Base-by-base conservation (phyloP, 2,329 filamentous ascomycete species). In the Zelopaecilomyces penicillatus region DNA sequence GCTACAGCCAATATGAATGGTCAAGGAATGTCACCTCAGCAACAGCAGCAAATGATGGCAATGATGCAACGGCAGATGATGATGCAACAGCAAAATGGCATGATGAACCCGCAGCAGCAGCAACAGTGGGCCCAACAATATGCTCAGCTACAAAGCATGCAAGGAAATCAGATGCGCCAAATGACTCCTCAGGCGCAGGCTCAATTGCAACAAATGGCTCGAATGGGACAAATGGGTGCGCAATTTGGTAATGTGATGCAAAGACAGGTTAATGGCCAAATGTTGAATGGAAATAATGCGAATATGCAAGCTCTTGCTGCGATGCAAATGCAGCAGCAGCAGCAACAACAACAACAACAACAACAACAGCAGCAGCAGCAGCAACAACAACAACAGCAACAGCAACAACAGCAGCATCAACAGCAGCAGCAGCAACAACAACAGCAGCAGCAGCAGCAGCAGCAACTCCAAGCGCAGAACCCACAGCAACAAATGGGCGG, bases 121-220 rank as follows among this genome's bases (percentile, higher is more conserved):
- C 66, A 69, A 45, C 66, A 68, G 31, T 59, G 68, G 39, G 64
- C 65, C 2, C 65, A 69, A 34, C 67, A 70, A 42, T 70, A 72
- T 52, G 60, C 64, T 4, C 67, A 71, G 43, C 56, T 73, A 33
- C 67, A 63, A 48, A 65, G 64, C 32, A 63, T 71, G 60, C 66
- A 67, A 40, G 54, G 53, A n/a, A 58, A 57, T 39, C 57, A 60
- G 41, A 46, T 60, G 45, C 55, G 58, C 4, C 60, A 64, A 40
- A 62, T 63, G 58, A 55, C 58, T 35, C 60, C 64, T 4, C 64
- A 68, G 42, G 63, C 67, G 57, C 62, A 67, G 45, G 62, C 60
- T 4, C 61, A 63, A 43, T 44, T 64, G 36, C 63, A 64, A 39
- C 64, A 68, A 33, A 65, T 62, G 64, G 65, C 59, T 8, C 58